These are phyloP conservation scores for Trichocomaceae sp. DNA, from an alignment of 2,329 filamentous ascomycete genomes.

Conservation along the genomic window DNA sequence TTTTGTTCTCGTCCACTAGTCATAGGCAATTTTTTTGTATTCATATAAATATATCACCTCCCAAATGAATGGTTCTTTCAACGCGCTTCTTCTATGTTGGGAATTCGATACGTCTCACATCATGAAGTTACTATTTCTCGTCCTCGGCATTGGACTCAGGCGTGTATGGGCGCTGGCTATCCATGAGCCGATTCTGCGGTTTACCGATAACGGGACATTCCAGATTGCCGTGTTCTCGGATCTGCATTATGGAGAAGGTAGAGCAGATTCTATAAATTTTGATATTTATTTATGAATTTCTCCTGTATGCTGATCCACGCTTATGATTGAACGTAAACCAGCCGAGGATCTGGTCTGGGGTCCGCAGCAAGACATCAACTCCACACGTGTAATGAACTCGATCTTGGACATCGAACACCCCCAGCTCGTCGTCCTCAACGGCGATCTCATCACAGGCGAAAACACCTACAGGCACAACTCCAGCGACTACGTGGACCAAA, in stretches of 20 bases:
- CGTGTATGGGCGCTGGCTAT: neutral
- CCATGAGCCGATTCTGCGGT: slow-evolving; percentile 15
- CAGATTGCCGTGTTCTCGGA: slow-evolving; percentile 59
- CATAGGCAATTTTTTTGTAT: neutral
- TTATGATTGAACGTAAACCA: slow-evolving; percentile 1
- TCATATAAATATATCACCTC: neutral
- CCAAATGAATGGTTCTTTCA: neutral
- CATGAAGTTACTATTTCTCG: neutral
- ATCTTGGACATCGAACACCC: slow-evolving; percentile 20
- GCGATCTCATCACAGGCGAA: slow-evolving; percentile 65
- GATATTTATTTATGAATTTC: neutral
- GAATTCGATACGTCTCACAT: neutral
- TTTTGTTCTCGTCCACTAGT: neutral
- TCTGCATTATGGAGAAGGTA: slow-evolving; percentile 65
- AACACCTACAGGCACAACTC: slow-evolving; percentile 51
- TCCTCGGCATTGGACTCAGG: neutral
- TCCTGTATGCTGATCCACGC: neutral
- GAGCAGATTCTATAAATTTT: neutral
- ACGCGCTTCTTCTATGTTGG: neutral
- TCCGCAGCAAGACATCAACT: slow-evolving; percentile 11
- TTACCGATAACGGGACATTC: slow-evolving; percentile 30
- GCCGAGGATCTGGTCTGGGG: slow-evolving; percentile 11
- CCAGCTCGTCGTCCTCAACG: slow-evolving; percentile 61
- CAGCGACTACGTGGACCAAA: slow-evolving; percentile 53
- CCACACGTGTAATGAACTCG: slow-evolving; percentile 10